Conservation (phyloP, 2,329 filamentous ascomycete genomes). For the Fusarium piperis region DNA sequence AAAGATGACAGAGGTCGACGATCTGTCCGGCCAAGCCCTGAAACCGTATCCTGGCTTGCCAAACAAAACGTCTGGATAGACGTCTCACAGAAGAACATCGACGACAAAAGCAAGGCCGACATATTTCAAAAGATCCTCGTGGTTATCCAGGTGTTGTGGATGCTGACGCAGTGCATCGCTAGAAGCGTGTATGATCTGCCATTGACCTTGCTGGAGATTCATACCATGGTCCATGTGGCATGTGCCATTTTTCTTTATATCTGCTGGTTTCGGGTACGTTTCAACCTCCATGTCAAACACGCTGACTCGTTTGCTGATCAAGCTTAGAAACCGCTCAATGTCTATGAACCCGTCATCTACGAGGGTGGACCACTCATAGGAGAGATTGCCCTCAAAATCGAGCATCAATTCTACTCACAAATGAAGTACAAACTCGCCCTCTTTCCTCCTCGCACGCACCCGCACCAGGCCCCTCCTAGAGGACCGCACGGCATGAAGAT, state of each 20-base stretch:
- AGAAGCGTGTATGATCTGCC: slow-evolving; percentile 46
- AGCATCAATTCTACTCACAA: slow-evolving; percentile 11
- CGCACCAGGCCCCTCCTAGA: not conserved
- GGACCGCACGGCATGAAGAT: not conserved
- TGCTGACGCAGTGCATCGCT: slow-evolving; percentile 48
- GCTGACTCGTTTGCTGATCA: not conserved
- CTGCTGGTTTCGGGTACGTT: slow-evolving; percentile 31
- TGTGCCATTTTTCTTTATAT: slow-evolving; percentile 31
- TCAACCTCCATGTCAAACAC: fast-evolving
- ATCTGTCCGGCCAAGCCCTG: slow-evolving; percentile 1
- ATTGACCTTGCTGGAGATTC: slow-evolving; percentile 50
- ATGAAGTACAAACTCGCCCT: not conserved
- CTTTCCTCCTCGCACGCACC: not conserved
- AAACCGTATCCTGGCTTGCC: slow-evolving; percentile 6
- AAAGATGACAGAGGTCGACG: not conserved
- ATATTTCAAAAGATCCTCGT: slow-evolving; percentile 48
- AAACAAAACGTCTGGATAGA: slow-evolving; percentile 13
- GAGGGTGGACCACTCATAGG: not conserved
- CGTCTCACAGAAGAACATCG: slow-evolving; percentile 33
- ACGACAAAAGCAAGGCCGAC: slow-evolving; percentile 52
- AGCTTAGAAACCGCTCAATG: slow-evolving; percentile 26
- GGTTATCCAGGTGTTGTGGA: slow-evolving; percentile 52
- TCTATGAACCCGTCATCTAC: slow-evolving; percentile 6
- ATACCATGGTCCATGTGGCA: slow-evolving; percentile 33
- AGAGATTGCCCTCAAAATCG: slow-evolving; percentile 10